Conservation (phyloP, 495 filamentous ascomycete genomes). For the Penicillium alfredii region DNA sequence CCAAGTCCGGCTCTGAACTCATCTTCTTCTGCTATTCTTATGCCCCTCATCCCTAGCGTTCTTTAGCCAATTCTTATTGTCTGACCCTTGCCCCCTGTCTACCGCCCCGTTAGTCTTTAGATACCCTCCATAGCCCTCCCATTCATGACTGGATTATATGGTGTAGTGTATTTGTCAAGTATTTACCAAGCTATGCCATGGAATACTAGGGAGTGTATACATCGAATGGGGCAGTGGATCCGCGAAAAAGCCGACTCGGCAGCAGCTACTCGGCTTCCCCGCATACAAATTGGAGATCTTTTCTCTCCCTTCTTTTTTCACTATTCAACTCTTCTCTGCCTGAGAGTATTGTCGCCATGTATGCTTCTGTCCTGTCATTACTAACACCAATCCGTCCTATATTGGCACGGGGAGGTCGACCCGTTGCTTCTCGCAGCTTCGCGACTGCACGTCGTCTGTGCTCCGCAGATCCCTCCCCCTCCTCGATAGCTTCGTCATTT, state of each 20-base stretch:
- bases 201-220: too few relatives aligned
- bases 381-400: constrained; percentile 1
- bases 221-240: too few relatives aligned
- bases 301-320: neutral
- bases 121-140: constrained; percentile 3
- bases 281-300: constrained; percentile 7
- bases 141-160: neutral
- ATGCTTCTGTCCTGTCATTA: too few relatives aligned
- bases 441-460: constrained; percentile 1
- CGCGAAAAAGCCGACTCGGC: constrained; percentile 7
- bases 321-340: too few relatives aligned
- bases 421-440: constrained; percentile 3
- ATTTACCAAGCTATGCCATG: too few relatives aligned
- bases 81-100: neutral
- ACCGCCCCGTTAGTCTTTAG: neutral
- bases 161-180: constrained; percentile 1
- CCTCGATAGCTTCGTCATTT: constrained; percentile 38
- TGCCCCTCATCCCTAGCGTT: neutral
- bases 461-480: constrained; percentile 11
- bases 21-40: neutral
- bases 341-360: neutral
- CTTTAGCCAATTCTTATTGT: neutral
- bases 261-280: constrained; percentile 7
- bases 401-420: neutral
- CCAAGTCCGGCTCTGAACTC: constrained; percentile 57